Evolutionary conservation across 192 early-diverging fungal species (phyloP).

Genomic region (Bifiguratus adelaidae): DNA sequence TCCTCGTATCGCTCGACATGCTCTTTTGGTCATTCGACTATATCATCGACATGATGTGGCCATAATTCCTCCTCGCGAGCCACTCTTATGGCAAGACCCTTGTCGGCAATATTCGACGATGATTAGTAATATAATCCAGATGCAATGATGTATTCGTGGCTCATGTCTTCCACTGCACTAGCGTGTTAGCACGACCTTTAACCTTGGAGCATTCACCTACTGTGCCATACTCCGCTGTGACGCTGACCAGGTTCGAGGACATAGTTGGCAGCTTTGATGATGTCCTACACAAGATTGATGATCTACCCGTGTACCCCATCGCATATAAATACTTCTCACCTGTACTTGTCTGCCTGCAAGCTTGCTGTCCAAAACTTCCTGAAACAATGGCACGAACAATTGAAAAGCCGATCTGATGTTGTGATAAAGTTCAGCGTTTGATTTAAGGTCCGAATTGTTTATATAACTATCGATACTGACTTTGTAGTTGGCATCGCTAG

Average conservation of each 20-base stretch:
- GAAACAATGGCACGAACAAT: constrained; percentile 53
- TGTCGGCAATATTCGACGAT: constrained; percentile 55
- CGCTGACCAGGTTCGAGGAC: constrained; percentile 55
- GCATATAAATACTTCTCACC: constrained; percentile 16
- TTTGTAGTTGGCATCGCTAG: constrained; percentile 25
- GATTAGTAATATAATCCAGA: constrained; percentile 68
- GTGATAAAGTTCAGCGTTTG: constrained; percentile 35
- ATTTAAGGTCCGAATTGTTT: constrained; percentile 58
- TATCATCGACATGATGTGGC: too few species aligned
- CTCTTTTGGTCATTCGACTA: too few species aligned
- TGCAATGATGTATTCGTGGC: constrained; percentile 59
- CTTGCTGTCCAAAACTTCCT: constrained; percentile 26
- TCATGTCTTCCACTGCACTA: constrained; percentile 64
- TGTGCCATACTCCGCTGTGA: constrained; percentile 55
- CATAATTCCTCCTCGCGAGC: too few species aligned
- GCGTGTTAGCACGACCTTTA: too few species aligned
- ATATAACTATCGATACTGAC: constrained; percentile 53
- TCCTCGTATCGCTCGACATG: too few species aligned
- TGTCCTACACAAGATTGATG: constrained; percentile 39
- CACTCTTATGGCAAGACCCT: too few species aligned
- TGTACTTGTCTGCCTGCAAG: constrained; percentile 23
- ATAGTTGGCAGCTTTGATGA: constrained; percentile 64
- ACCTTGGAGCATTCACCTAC: too few species aligned
- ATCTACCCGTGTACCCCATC: constrained; percentile 16
- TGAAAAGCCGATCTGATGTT: constrained; percentile 37